These are phyloP conservation scores for Mrakia blollopis DNA, from an alignment of 768 basidiomycete genomes.

Conservation along the genomic window DNA sequence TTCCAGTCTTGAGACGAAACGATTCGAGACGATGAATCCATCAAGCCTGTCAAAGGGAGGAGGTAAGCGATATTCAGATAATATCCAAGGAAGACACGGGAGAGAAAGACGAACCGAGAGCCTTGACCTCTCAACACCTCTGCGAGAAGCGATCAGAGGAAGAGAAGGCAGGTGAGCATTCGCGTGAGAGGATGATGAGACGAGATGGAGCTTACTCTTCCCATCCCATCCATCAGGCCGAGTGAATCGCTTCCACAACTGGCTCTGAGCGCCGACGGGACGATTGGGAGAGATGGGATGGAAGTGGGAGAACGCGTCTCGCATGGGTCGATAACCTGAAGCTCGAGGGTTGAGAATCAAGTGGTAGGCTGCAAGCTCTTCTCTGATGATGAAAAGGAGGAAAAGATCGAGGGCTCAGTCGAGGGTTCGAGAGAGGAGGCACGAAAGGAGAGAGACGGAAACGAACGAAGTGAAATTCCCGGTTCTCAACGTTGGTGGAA, in stretches of 20 bases:
- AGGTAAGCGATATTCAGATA: not conserved
- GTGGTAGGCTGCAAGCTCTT: not conserved
- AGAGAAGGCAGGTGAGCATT: no score
- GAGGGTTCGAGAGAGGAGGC: not conserved
- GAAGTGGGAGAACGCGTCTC: not conserved
- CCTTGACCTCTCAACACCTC: not conserved
- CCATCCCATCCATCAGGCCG: not conserved
- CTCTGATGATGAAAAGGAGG: not conserved
- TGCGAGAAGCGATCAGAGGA: not conserved
- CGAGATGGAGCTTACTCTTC: not conserved
- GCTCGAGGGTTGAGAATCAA: no score
- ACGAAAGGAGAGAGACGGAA: not conserved
- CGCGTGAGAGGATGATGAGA: not conserved
- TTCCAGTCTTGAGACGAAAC: not conserved
- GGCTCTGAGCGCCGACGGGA: not conserved
- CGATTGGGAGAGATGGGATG: not conserved
- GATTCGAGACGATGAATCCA: slow-evolving; percentile 4
- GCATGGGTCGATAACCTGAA: not conserved
- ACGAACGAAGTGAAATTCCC: not conserved
- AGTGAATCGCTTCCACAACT: slow-evolving; percentile 1
- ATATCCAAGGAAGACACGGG: not conserved
- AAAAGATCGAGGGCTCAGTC: not conserved
- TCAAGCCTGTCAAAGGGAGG: not conserved
- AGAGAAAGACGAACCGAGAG: not conserved
- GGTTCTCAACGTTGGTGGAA: not conserved